Percentiles rank a stretch among this genome's conserved stretches.
Conservation (phyloP, 352 stramenopile genomes). For the Phytophthora agathidicida region DNA sequence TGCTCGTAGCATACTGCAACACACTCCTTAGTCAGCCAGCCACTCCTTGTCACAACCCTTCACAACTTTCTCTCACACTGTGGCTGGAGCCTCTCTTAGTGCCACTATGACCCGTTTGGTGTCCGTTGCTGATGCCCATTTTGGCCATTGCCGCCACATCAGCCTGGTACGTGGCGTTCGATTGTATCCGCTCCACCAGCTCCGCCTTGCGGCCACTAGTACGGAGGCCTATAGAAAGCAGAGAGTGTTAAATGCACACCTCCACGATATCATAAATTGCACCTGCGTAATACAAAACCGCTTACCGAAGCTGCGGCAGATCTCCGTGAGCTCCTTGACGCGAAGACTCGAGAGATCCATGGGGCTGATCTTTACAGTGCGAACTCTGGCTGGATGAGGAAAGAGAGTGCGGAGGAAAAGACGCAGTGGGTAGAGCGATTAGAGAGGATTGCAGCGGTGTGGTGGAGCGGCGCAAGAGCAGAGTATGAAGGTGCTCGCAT, state of each 20-base stretch:
- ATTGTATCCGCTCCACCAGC: slow-evolving; percentile 72
- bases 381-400: too few relatives aligned
- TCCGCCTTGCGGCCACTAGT: slow-evolving; percentile 78
- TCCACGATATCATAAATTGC: not conserved
- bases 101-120: slow-evolving; percentile 15
- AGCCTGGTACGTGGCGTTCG: slow-evolving; percentile 55
- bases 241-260: not conserved
- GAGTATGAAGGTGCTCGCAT: not conserved
- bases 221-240: slow-evolving; percentile 56
- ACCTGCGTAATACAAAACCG: slow-evolving; percentile 16
- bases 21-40: not conserved
- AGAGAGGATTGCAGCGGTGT: not conserved
- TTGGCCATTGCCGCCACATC: slow-evolving; percentile 34
- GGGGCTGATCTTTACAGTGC: too few relatives aligned
- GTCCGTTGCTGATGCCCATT: slow-evolving; percentile 24
- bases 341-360: slow-evolving; percentile 79
- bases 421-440: too few relatives aligned
- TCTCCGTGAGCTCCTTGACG: slow-evolving; percentile 84
- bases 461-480: not conserved
- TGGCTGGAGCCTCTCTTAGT: slow-evolving; percentile 34
- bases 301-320: slow-evolving; percentile 80
- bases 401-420: not conserved
- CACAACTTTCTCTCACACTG: slow-evolving; percentile 24
- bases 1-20: slow-evolving; percentile 23
- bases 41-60: not conserved